These are phyloP conservation scores for Leishmania mexicana DNA, from an alignment of 208 protist species.

Conservation along the genomic window DNA sequence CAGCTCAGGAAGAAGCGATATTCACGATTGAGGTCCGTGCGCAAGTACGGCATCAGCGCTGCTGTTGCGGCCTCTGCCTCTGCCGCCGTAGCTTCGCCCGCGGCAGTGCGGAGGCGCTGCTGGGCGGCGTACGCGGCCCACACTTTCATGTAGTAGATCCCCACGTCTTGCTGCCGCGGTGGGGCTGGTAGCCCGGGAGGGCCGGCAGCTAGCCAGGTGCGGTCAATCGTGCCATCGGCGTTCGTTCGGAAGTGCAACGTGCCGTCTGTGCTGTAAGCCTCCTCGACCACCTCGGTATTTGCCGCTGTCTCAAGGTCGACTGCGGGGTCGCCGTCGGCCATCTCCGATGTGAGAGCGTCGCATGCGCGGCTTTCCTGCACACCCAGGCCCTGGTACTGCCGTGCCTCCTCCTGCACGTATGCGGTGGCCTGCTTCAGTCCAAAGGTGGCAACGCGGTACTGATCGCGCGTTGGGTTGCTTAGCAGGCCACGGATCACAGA, in stretches of 20 bases:
- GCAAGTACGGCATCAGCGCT: background rate
- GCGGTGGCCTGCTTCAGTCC: slow-evolving; percentile 72
- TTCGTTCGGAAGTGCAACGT: slow-evolving; percentile 4
- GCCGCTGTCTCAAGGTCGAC: background rate
- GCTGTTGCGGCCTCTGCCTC: background rate
- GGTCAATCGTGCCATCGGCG: slow-evolving; percentile 13
- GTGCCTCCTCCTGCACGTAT: slow-evolving; percentile 55
- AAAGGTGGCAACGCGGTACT: slow-evolving; percentile 65
- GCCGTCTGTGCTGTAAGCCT: background rate
- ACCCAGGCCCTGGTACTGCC: slow-evolving; percentile 18
- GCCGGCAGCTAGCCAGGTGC: slow-evolving; percentile 9
- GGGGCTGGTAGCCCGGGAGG: slow-evolving; percentile 6
- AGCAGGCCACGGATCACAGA: slow-evolving; percentile 50
- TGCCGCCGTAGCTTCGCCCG: background rate
- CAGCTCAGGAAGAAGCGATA: slow-evolving; percentile 34
- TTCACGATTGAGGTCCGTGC: slow-evolving; percentile 18
- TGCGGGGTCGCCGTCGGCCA: slow-evolving; percentile 1
- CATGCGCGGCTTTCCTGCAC: background rate
- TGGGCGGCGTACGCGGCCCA: slow-evolving; percentile 19
- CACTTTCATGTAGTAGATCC: slow-evolving; percentile 23
- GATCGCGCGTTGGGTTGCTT: slow-evolving; percentile 43
- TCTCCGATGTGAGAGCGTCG: background rate
- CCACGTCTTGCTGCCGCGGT: slow-evolving; percentile 7
- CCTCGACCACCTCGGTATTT: background rate
- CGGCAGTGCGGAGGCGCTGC: background rate